phyloP scores from a whole-genome alignment of 1,139 yeast genomes.

The Zhuliangozyma parablackwelliae region DNA sequence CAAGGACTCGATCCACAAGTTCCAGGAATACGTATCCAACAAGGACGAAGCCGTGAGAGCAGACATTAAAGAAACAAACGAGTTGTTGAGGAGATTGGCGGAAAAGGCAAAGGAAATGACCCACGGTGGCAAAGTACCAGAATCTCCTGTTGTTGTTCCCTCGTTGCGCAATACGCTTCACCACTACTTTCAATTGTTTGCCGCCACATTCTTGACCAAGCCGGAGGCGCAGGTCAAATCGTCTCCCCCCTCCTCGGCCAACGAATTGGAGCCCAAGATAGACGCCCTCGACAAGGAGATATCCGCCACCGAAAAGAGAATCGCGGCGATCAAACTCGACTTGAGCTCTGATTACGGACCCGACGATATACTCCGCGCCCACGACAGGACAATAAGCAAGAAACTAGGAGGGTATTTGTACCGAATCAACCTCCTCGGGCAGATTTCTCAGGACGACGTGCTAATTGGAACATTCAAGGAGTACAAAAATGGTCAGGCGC shows the following conservation, averaged over 20 bases:
- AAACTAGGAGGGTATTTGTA: constrained; percentile 69
- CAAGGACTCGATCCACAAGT: constrained; percentile 61
- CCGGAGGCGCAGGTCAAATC: constrained; percentile 4
- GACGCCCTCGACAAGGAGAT: constrained; percentile 14
- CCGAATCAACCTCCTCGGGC: constrained; percentile 54
- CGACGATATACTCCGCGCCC: constrained; percentile 59
- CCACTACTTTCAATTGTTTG: constrained; percentile 16
- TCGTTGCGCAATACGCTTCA: constrained; percentile 21
- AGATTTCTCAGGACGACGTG: constrained; percentile 57
- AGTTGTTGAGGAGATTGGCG: constrained; percentile 10
- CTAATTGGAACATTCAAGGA: constrained; percentile 52
- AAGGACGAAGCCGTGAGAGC: constrained; percentile 17
- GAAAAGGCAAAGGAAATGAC: constrained; percentile 11
- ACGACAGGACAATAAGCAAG: constrained; percentile 44
- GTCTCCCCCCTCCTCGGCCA: constrained; percentile 4
- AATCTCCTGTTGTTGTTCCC: constrained; percentile 12
- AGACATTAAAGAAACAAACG: constrained; percentile 9
- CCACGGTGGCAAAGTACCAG: constrained; percentile 1
- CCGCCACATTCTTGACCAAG: constrained; percentile 8
- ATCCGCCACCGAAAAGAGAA: constrained; percentile 16
- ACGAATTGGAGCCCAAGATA: constrained; percentile 7
- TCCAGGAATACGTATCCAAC: constrained; percentile 51
- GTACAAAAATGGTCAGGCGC: constrained; percentile 29
- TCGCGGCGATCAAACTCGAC: constrained; percentile 14
- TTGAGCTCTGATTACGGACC: constrained; percentile 49